Evolutionary conservation across 202 grass and related monocot genomes (phyloP).

Genomic region (Carex arenaria): DNA sequence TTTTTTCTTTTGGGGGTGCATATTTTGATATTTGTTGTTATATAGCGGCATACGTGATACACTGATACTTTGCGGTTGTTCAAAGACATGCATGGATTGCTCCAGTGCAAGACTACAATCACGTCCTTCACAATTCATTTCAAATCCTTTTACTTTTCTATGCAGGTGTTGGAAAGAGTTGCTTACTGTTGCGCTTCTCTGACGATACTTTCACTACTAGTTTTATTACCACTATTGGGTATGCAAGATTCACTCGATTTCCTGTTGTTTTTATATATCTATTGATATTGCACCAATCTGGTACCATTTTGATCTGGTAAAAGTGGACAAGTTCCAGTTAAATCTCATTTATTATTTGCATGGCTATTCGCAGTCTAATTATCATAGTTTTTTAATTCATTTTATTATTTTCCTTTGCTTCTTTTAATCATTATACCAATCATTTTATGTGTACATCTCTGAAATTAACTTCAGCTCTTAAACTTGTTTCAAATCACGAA

Average conservation of each 20-base stretch:
- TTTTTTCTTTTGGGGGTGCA: not conserved
- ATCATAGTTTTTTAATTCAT: not conserved
- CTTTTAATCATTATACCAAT: not conserved
- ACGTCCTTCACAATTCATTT: conserved; percentile 11
- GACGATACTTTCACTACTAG: conserved; percentile 80
- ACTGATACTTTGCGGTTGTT: not conserved
- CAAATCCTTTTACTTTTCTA: conserved; percentile 22
- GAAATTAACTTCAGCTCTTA: not conserved
- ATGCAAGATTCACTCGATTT: not conserved
- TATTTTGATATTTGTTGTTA: not conserved
- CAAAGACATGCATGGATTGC: not conserved
- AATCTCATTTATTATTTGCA: not conserved
- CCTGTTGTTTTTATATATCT: not conserved
- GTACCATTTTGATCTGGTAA: not conserved
- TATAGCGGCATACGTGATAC: not conserved
- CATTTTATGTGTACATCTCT: not conserved
- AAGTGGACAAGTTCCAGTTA: not conserved
- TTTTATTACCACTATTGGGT: conserved; percentile 95
- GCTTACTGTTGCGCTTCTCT: conserved; percentile 74
- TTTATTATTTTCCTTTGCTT: not conserved
- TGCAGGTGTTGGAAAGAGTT: conserved; percentile 91
- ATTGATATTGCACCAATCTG: not conserved
- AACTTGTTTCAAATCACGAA: not conserved
- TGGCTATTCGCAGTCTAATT: not conserved
- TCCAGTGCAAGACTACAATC: not conserved